phyloP scores from a whole-genome alignment of 1,284 basidiomycete genomes.

The Nidula niveotomentosa region DNA sequence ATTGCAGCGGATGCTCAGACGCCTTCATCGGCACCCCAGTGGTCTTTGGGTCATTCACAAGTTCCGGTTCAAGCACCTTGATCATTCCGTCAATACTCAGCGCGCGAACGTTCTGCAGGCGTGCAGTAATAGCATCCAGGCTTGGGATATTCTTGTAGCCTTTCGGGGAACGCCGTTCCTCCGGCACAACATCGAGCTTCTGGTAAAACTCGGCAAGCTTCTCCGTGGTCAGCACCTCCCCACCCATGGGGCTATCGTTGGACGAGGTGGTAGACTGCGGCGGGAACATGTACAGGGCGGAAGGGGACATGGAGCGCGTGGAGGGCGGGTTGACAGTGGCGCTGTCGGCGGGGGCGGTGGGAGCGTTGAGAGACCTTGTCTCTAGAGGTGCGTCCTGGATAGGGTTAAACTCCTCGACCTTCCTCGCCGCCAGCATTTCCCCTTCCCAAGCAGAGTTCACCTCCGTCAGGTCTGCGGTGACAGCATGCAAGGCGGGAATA shows the following conservation, averaged over 20 bases:
- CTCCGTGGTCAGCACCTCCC: conserved; percentile 61
- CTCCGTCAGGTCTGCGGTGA: too few species aligned
- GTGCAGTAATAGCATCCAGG: conserved; percentile 78
- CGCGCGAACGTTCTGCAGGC: conserved; percentile 64
- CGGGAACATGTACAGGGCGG: conserved; percentile 39
- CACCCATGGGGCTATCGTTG: conserved; percentile 33
- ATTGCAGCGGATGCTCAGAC: conserved; percentile 82
- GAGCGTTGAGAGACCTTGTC: too few species aligned
- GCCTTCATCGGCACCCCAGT: conserved; percentile 72
- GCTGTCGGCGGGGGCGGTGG: conserved; percentile 52
- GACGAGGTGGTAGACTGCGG: conserved; percentile 40
- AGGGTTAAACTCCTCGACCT: too few species aligned
- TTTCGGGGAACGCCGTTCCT: conserved; percentile 7
- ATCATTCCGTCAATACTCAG: conserved; percentile 71
- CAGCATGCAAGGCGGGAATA: too few species aligned
- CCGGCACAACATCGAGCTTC: conserved; percentile 22
- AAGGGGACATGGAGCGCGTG: conserved; percentile 61
- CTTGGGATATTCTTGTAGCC: conserved; percentile 81
- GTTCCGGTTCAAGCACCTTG: conserved; percentile 71
- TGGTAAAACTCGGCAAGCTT: conserved; percentile 59
- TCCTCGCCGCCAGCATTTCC: too few species aligned
- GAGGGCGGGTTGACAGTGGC: conserved; percentile 59
- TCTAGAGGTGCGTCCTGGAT: too few species aligned
- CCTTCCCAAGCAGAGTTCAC: too few species aligned
- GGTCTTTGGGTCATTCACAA: conserved; percentile 78